Evolutionary conservation across 2,329 filamentous ascomycete species (phyloP), one percentile per base, ranked within the genome.

Genomic region (Plenodomus biglobosus): DNA sequence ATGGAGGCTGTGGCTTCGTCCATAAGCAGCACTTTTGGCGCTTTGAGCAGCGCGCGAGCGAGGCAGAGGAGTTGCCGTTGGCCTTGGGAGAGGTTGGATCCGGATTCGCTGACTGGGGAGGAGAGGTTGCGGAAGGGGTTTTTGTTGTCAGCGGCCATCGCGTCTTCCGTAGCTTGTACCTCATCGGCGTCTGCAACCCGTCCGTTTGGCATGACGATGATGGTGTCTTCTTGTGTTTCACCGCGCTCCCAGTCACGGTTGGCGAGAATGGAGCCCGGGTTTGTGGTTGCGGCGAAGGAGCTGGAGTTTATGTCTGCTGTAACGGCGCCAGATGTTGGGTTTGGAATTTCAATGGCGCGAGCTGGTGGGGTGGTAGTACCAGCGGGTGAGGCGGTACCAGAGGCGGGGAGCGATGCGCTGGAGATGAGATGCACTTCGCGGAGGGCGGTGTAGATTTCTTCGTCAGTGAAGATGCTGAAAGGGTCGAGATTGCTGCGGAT

Each of bases 1-100:
- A 99, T 97, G 0, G 90, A 95, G 0, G 94, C 94, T 0, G 94
- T 99, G 0, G 94, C 94, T 77, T 99, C 94, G 72, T 99, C 94
- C 94, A 99, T 97, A 66, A 99, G 87, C n/a, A 99, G 79, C 1
- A 99, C 91, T 56, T 88, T 92, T 0, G 94, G 92, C 27, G 84
- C 83, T 74, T 95, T 96, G 55, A 99, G 86, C 59, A 99, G 84
- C 0, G 94, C 94, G 46, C 94, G 86, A 0, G 92, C 94, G 8
- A 99, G 84, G 68, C 94, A 99, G 46, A 99, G 79, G 8, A 99
- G 85, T 73, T 99, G 94, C 7, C 94, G 85, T 71, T 99, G 94
- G 39, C 94, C 94, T 73, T 99, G 94, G 0, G 92, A 97, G 10
- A 99, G 80, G 65, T 99, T 99, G 54, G 87, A 87, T 40, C 94